Percentiles rank a stretch among this genome's conserved stretches.
Evolutionary conservation across 208 protist species (phyloP).

Genomic region (Vickermania ingenoplastis): DNA sequence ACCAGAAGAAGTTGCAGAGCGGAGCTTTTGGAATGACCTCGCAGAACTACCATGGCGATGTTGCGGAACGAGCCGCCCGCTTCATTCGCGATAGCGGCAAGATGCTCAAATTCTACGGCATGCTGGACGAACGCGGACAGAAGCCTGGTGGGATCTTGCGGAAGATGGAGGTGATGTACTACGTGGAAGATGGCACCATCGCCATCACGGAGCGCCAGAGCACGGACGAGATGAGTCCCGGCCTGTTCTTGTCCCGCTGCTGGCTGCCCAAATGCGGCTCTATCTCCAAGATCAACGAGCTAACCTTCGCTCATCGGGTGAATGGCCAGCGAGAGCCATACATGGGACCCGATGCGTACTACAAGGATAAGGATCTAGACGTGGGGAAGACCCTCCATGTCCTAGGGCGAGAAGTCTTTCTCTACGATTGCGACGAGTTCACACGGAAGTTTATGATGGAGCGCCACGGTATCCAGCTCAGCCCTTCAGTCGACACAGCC

Average conservation of each 20-base stretch:
- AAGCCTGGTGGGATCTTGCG: conserved; percentile 61
- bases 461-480: conserved; percentile 40
- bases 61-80: conserved; percentile 52
- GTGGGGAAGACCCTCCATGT: conserved; percentile 79
- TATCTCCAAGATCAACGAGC: conserved; percentile 56
- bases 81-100: conserved; percentile 92
- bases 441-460: conserved; percentile 85
- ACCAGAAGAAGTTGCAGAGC: conserved; percentile 37
- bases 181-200: conserved; percentile 93
- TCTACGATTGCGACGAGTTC: conserved; percentile 93
- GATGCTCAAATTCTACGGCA: conserved; percentile 92
- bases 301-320: conserved; percentile 76
- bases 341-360: conserved; percentile 61
- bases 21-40: conserved; percentile 56
- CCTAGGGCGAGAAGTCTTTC: conserved; percentile 62
- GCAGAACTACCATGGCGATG: conserved; percentile 48
- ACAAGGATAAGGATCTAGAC: conserved; percentile 72
- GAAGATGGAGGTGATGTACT: conserved; percentile 90
- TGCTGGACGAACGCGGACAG: conserved; percentile 64
- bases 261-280: conserved; percentile 76
- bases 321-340: conserved; percentile 74
- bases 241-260: conserved; percentile 76
- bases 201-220: conserved; percentile 88
- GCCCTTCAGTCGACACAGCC: conserved; percentile 41
- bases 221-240: conserved; percentile 83